A percentile compares a stretch with the other conserved stretches of the same genome.
phyloP scores from a whole-genome alignment of 1,139 yeast species.

The Tardiomyces depauwii region DNA sequence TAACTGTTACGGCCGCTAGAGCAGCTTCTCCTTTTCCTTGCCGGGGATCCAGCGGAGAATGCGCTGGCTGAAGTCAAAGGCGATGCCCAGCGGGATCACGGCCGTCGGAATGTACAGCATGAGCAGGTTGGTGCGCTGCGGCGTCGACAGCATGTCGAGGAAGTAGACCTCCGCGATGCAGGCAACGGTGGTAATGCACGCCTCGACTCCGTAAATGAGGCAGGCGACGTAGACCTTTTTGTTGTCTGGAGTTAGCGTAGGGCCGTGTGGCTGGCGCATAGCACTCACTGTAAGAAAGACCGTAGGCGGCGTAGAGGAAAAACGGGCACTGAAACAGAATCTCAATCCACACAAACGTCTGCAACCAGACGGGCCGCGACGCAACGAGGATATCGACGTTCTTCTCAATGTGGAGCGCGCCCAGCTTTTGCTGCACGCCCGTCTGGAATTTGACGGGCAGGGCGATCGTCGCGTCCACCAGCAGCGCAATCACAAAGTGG shows the following conservation, averaged over 20 bases:
- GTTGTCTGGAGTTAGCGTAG: slow-evolving; percentile 6
- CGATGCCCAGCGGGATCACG: slow-evolving; percentile 47
- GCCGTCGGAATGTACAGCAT: slow-evolving; percentile 58
- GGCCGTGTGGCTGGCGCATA: no score
- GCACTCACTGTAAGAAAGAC: slow-evolving; percentile 6
- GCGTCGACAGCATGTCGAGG: slow-evolving; percentile 19
- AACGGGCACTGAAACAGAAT: slow-evolving; percentile 67
- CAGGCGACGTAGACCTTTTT: slow-evolving; percentile 37
- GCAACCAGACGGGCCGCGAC: slow-evolving; percentile 57
- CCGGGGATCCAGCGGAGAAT: slow-evolving; percentile 9
- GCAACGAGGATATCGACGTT: slow-evolving; percentile 64
- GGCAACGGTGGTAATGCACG: slow-evolving; percentile 57
- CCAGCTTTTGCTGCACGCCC: slow-evolving; percentile 36
- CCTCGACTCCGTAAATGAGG: slow-evolving; percentile 67
- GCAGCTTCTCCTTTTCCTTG: background rate
- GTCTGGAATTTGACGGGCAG: slow-evolving; percentile 44
- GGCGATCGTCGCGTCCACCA: slow-evolving; percentile 64
- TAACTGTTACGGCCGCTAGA: background rate
- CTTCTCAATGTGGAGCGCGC: slow-evolving; percentile 44
- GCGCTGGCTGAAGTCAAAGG: slow-evolving; percentile 34
- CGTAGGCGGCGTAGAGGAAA: slow-evolving; percentile 38
- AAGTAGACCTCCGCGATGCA: slow-evolving; percentile 33
- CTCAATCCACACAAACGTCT: slow-evolving; percentile 60
- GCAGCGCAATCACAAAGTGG: slow-evolving; percentile 65
- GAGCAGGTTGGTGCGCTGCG: slow-evolving; percentile 34